A percentile compares a stretch with the other conserved stretches of the same genome.
phyloP scores from a whole-genome alignment of 345 rosid species.

The Diplotaxis tenuifolia region DNA sequence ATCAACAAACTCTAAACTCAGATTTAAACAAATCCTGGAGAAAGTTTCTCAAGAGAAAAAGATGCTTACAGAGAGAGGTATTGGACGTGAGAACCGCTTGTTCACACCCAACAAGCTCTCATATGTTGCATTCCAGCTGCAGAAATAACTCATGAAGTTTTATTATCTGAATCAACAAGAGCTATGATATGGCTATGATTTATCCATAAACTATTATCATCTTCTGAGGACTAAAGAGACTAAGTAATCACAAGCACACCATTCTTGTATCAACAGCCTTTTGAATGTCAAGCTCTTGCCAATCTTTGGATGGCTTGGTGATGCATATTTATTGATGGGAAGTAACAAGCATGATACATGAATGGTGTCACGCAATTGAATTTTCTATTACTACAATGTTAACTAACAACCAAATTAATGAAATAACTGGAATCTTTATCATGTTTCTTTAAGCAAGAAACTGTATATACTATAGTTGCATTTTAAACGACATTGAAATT shows the following conservation, averaged over 20 bases:
- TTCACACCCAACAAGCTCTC: constrained; percentile 61
- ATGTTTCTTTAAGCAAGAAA: too few species aligned
- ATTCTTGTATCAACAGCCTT: neutral
- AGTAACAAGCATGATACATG: neutral
- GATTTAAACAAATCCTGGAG: neutral
- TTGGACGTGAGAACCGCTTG: constrained; percentile 56
- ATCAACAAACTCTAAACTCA: neutral
- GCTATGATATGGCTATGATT: neutral
- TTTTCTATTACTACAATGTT: neutral
- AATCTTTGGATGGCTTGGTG: neutral
- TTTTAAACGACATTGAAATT: too few species aligned
- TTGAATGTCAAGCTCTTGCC: neutral
- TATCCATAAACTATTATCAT: neutral
- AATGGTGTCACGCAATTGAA: neutral
- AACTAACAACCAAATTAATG: too few species aligned
- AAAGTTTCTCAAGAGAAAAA: neutral
- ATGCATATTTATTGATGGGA: neutral
- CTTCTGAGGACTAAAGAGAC: neutral
- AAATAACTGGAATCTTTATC: too few species aligned
- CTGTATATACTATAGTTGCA: too few species aligned
- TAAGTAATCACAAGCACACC: neutral
- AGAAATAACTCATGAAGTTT: constrained; percentile 10
- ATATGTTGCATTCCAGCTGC: constrained; percentile 67
- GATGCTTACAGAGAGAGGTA: constrained; percentile 71
- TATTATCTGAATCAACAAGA: too few species aligned